Conservation (phyloP, 1,284 basidiomycete species). For the Grifola frondosa region DNA sequence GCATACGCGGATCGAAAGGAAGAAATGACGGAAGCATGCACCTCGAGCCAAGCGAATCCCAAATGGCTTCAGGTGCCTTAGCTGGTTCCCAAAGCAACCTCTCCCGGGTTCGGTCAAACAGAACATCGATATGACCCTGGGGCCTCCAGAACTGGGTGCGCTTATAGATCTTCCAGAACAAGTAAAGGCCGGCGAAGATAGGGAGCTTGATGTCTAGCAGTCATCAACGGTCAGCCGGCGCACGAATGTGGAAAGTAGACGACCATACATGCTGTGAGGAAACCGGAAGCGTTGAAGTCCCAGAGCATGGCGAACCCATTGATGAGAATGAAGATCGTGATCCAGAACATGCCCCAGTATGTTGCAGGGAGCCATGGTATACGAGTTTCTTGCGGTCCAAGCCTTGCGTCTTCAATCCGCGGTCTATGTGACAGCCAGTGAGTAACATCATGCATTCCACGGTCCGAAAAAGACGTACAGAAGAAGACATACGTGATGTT, state of each 20-base stretch:
- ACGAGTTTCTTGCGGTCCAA: conserved; percentile 51
- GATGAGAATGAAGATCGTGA: conserved; percentile 38
- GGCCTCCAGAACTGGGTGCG: conserved; percentile 48
- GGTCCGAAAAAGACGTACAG: conserved; percentile 37
- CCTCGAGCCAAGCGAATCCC: too few relatives aligned
- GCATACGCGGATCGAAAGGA: too few relatives aligned
- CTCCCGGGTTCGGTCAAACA: too few relatives aligned
- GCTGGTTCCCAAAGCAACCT: too few relatives aligned
- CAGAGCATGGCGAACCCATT: conserved; percentile 33
- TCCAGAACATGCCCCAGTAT: conserved; percentile 38
- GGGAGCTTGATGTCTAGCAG: conserved; percentile 41
- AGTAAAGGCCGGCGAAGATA: conserved; percentile 45
- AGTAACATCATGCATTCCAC: conserved; percentile 39
- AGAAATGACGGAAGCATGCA: too few relatives aligned
- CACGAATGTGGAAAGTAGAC: neutral
- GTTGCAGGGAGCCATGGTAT: conserved; percentile 49
- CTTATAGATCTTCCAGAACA: conserved; percentile 53
- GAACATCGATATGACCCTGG: too few relatives aligned
- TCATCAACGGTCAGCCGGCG: neutral
- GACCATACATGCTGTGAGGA: conserved; percentile 53
- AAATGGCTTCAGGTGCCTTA: too few relatives aligned
- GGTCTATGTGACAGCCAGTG: too few relatives aligned
- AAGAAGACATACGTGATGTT: conserved; percentile 73
- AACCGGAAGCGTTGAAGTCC: conserved; percentile 54
- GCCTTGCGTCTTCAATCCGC: conserved; percentile 56